Conservation (phyloP, 345 rosid species). For the Arabidopsis arenosa region DNA sequence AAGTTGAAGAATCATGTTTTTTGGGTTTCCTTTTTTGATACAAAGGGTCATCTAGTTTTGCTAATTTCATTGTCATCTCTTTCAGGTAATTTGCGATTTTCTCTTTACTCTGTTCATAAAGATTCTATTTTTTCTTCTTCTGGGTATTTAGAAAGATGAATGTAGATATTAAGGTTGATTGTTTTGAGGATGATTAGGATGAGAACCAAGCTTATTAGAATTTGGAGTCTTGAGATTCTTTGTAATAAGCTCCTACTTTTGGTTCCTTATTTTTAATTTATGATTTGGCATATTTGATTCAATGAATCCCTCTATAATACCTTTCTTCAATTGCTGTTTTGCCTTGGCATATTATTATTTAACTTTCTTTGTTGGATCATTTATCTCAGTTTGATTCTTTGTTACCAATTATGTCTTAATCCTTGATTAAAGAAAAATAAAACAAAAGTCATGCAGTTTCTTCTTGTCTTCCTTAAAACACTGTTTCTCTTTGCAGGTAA, state of each 20-base stretch:
- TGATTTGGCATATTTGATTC: too few species aligned
- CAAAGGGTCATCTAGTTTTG: conserved; percentile 30
- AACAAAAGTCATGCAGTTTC: conserved; percentile 16
- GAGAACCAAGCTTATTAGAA: conserved; percentile 10
- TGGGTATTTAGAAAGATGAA: conserved; percentile 26
- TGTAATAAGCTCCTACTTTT: conserved; percentile 26
- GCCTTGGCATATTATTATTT: conserved; percentile 32
- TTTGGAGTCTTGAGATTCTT: conserved; percentile 17
- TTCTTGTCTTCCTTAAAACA: conserved; percentile 32
- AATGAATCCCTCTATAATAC: conserved; percentile 30
- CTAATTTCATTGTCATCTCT: conserved; percentile 11
- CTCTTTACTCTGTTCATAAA: conserved; percentile 27
- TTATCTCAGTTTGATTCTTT: conserved; percentile 36
- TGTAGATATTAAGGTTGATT: conserved; percentile 11
- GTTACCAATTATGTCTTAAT: conserved; percentile 21
- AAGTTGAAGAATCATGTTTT: conserved; percentile 29
- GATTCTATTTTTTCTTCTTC: not conserved
- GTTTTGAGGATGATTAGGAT: conserved; percentile 1
- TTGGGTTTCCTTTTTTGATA: conserved; percentile 22
- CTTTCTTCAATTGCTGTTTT: conserved; percentile 38
- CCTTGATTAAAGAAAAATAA: not conserved
- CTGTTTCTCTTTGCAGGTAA: conserved; percentile 48
- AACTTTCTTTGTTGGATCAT: conserved; percentile 22
- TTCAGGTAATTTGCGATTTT: conserved; percentile 34
- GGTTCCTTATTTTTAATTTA: conserved; percentile 18